Evolutionary conservation across 2,329 filamentous ascomycete genomes (phyloP).

Genomic region (Aureobasidium sp.): DNA sequence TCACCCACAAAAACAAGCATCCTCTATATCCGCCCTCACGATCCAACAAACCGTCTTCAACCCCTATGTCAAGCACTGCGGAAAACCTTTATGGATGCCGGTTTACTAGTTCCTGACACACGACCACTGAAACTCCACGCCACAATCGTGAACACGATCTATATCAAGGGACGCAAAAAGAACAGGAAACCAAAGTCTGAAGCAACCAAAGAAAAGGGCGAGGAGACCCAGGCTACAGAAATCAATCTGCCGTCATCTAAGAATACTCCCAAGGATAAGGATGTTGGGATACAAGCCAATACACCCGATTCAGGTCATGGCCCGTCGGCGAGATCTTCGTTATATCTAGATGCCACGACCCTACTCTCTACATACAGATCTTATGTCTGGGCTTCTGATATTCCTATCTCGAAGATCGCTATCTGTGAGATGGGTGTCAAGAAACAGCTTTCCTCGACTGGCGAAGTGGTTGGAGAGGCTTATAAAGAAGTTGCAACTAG

Average conservation of each 20-base stretch:
- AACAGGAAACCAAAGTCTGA: neutral
- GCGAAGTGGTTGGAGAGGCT: conserved; percentile 42
- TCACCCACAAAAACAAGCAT: conserved; percentile 48
- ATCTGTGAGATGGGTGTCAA: conserved; percentile 86
- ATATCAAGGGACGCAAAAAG: conserved; percentile 43
- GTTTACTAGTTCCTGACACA: conserved; percentile 49
- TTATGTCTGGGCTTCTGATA: conserved; percentile 61
- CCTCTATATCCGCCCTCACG: conserved; percentile 55
- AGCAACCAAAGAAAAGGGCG: neutral
- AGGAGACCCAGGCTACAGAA: neutral
- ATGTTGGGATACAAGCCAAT: conserved; percentile 1
- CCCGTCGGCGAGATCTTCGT: conserved; percentile 25
- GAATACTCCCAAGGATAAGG: no score
- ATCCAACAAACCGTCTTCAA: conserved; percentile 43
- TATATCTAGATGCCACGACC: conserved; percentile 33
- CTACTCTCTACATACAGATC: conserved; percentile 50
- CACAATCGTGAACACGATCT: conserved; percentile 79
- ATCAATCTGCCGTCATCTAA: no score
- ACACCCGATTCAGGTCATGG: conserved; percentile 23
- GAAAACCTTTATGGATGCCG: conserved; percentile 45
- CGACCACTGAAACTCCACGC: conserved; percentile 69
- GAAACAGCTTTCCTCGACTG: conserved; percentile 44
- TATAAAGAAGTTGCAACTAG: conserved; percentile 39
- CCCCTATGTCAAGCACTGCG: conserved; percentile 51
- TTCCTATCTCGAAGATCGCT: conserved; percentile 61